Evolutionary conservation across 495 filamentous ascomycete genomes (phyloP), one percentile per base, ranked within the genome.

Genomic region (Poronia punctata): DNA sequence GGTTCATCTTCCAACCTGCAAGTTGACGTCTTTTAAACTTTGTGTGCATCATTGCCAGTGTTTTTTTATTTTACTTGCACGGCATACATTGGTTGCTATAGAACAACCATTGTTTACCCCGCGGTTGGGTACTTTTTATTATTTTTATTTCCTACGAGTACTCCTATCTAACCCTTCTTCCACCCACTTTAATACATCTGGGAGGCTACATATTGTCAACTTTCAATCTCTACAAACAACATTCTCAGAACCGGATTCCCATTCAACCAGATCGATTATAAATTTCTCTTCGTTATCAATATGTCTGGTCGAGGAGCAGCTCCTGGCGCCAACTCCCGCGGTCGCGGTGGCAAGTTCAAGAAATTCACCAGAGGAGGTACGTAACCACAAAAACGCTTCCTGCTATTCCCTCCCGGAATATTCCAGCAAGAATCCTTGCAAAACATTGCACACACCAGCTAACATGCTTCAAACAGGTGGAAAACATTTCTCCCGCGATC

Each of bases 321-420:
- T 31, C 64, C 71, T 26, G 72, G 67, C 17, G 58, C 54, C 33
- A 68, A 61, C 55, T 67, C 73, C 37, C 69, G 81, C 56, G 86
- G 86, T 53, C 82, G 88, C 51, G 88, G 84, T 49, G 86, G 87
- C 62, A 98, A 96, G 67, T 95, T 88, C 61, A 82, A 76, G 65
- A 98, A 98, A 70, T 87, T 83, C 45, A 84, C 82, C 40, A 76
- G 92, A 66, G 92, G 92, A 71, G 87, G 88, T 89, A 70, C 49
- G 78, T 61, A 46, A 20, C 46, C 39, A n/a, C n/a, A n/a, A n/a
- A n/a, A 11, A 15, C 27, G 17, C 17, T 17, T 40, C 27, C 14
- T 1, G 11, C 32, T 41, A 24, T 16, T 34, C 22, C 4, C 7
- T 20, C 23, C 26, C 28, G 16, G 20, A 32, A 28, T 5, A 10